Base-by-base conservation (phyloP, 164 flowering plant genomes). In the Dillenia turbinata region DNA sequence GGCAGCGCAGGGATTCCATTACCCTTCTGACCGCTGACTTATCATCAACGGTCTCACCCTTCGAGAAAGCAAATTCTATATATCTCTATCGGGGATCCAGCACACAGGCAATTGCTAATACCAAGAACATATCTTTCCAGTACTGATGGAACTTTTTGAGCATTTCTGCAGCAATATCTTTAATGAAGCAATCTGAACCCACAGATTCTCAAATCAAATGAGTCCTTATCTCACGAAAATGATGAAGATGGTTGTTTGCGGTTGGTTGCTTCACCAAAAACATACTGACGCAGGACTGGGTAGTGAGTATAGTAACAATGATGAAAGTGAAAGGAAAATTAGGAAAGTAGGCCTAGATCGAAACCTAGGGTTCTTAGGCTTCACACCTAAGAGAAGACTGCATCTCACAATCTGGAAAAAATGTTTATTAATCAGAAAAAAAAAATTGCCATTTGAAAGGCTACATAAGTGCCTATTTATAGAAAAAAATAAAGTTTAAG, bases 41-140 rank as follows among this genome's bases (percentile, higher is more conserved):
- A 3, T 44, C 66, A 49, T 48, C 49, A 58, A 13, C 22, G 5
- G 47, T 65, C 11, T 54, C 52, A 8, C 44, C 52, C 44, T 63
- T 66, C 7, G 49, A 47, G 45, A 49, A 67, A 56, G 45, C 51
- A 46, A 52, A 71, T 24, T 71, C 71, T 2, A 71, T 44, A 53
- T 51, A 54, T 52, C 63, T 67, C 71, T 51, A 67, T 10, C 75
- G 61, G 10, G 75, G 75, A 71, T 71, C 75, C 54, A 71, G 5
- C 3, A 67, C 64, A 11, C 66, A 26, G 48, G 71, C 60, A 46
- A 67, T 47, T 9, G 75, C 60, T 26, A 71, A 54, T 8, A 71
- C 54, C 67, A 63, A 19, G n/a, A 45, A 66, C 57, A 59, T 56
- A 45, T 62, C 60, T n/a, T 49, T 59, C 67, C 64, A 71, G 9